A percentile compares a stretch with the other conserved stretches of the same genome.
Evolutionary conservation across 768 basidiomycete species (phyloP).

Genomic region (Rossbeevera mucosa): DNA sequence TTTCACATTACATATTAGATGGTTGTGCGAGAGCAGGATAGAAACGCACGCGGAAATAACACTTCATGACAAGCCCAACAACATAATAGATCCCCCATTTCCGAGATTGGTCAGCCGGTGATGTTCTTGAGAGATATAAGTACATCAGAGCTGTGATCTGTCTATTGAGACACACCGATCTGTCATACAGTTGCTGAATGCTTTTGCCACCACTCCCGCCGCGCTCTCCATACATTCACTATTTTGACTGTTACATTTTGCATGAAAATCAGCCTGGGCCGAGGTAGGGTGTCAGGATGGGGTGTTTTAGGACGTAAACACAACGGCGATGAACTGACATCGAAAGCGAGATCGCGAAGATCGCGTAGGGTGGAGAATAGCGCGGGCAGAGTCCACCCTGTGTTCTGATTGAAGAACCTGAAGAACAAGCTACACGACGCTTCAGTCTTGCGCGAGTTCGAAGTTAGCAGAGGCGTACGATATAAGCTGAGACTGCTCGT

Average conservation of each 20-base stretch:
- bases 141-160: not conserved
- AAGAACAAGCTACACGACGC: slow-evolving; percentile 56
- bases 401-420: slow-evolving; percentile 73
- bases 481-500: slow-evolving; percentile 71
- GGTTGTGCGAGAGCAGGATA: not conserved
- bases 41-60: slow-evolving; percentile 80
- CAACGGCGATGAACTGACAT: slow-evolving; percentile 46
- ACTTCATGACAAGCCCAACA: slow-evolving; percentile 86
- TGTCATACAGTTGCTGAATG: slow-evolving; percentile 84
- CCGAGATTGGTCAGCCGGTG: slow-evolving; percentile 67
- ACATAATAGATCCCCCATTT: slow-evolving; percentile 94
- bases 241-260: slow-evolving; percentile 50
- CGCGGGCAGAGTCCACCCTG: slow-evolving; percentile 82
- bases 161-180: slow-evolving; percentile 50
- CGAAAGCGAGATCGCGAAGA: slow-evolving; percentile 78
- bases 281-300: not conserved
- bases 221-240: slow-evolving; percentile 81
- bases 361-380: slow-evolving; percentile 80
- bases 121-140: slow-evolving; percentile 40
- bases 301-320: no score
- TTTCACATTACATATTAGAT: not conserved
- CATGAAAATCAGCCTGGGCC: slow-evolving; percentile 57
- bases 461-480: slow-evolving; percentile 48
- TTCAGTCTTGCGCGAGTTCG: not conserved
- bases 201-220: slow-evolving; percentile 81